phyloP scores from a whole-genome alignment of 1,139 yeast genomes.

The Zygoascus sp. region DNA sequence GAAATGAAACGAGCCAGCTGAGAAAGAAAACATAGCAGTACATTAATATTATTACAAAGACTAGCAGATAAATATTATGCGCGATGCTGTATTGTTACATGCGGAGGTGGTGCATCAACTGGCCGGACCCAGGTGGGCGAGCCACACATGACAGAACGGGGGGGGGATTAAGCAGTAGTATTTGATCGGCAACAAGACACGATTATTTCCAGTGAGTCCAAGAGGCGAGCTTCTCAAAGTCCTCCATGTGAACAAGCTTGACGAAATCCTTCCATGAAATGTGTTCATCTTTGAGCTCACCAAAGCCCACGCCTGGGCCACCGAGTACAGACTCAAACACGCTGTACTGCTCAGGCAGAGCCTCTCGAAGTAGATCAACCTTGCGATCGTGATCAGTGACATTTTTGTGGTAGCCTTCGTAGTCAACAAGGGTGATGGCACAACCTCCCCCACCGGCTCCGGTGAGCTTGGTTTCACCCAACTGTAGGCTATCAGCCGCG shows the following conservation, averaged over 20 bases:
- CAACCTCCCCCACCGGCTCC: constrained; percentile 99
- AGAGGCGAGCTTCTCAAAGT: constrained; percentile 10
- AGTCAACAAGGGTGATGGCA: constrained; percentile 77
- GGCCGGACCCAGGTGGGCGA: too few species aligned
- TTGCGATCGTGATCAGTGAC: constrained; percentile 36
- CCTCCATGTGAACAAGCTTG: not conserved
- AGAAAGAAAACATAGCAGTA: not conserved
- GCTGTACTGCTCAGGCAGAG: constrained; percentile 53
- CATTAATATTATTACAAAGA: too few species aligned
- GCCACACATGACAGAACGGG: too few species aligned
- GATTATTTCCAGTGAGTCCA: constrained; percentile 13
- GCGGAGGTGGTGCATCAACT: too few species aligned
- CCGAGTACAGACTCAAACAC: constrained; percentile 83
- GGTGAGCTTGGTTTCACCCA: constrained; percentile 90
- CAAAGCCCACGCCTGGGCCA: constrained; percentile 74
- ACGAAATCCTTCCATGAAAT: constrained; percentile 3
- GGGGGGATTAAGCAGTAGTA: too few species aligned
- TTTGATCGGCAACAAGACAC: not conserved
- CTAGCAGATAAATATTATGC: too few species aligned
- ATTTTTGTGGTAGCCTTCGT: constrained; percentile 36
- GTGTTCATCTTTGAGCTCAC: not conserved
- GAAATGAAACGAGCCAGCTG: not conserved
- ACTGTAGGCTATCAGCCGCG: constrained; percentile 51
- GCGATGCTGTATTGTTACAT: not conserved
- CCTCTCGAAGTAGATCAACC: constrained; percentile 35